Conservation (phyloP, 2,329 filamentous ascomycete genomes). For the Neopestalotiopsis clavispora region DNA sequence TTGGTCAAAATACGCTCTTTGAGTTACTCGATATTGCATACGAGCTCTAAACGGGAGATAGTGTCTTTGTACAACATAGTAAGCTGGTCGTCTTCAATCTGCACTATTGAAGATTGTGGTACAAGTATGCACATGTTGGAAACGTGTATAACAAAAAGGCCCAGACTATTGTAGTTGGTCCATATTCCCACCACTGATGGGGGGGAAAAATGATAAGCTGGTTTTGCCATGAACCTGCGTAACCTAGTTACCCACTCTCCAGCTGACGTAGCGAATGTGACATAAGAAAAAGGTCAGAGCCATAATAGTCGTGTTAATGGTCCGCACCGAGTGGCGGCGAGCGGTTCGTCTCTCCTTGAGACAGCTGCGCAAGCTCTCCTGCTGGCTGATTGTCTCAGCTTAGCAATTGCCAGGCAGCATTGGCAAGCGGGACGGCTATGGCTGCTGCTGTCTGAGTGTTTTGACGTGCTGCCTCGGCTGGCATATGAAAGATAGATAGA, state of each 20-base stretch:
- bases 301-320: not conserved
- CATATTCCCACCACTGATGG: not conserved
- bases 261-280: not conserved
- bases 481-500: not conserved
- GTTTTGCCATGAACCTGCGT: not conserved
- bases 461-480: not conserved
- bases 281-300: not conserved
- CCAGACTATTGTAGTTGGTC: not conserved
- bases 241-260: not conserved
- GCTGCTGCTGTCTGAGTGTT: not conserved
- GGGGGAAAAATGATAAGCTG: not conserved
- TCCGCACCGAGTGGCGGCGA: not conserved
- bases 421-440: not conserved
- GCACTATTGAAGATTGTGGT: not conserved
- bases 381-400: conserved; percentile 2
- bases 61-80: not conserved
- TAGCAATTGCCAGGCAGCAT: not conserved
- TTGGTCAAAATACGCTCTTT: conserved; percentile 20
- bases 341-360: conserved; percentile 5
- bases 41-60: conserved; percentile 4
- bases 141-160: not conserved
- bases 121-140: not conserved
- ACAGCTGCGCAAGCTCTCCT: conserved; percentile 2
- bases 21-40: conserved; percentile 12
- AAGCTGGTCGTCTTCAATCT: not conserved